Evolutionary conservation across 2,329 filamentous ascomycete species (phyloP), one percentile per base, ranked within the genome.

Genomic region (Aspergillus tamarii): DNA sequence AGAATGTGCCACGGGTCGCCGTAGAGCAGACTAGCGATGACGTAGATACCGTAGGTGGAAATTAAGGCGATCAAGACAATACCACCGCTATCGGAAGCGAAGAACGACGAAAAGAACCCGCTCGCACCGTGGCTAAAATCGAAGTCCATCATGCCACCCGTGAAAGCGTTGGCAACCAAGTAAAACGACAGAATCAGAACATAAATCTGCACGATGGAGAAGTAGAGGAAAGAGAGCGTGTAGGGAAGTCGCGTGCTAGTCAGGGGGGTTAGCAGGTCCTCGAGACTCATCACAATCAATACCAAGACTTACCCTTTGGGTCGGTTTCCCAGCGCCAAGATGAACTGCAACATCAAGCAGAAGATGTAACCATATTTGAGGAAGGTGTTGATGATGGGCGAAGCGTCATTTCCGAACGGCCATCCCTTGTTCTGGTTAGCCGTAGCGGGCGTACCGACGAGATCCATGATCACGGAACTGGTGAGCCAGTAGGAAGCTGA

Each of bases 1-100:
- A 99, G 96, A 94, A 99, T 98, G 87, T 99, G 95, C 95, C 95
- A 99, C 28, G 95, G 95, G 79, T 99, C 95, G 73, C 97, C 85
- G 83, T 99, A 99, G 80, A 99, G 83, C 87, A 99, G 97, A 6
- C 94, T 98, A 12, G 94, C 94, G 63, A 98, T 84, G 76, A 93
- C 98, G 88, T 99, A 97, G 64, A 99, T 88, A 80, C 95, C 95
- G 77, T 97, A 98, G 61, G 96, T 99, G 66, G 95, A 91, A 66
- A 94, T 88, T 70, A 99, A 84, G 14, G 95, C 94, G 69, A 99
- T 90, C 72, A 99, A 88, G 77, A 99, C 97, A 77, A 98, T 94
- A 83, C 94, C 94, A 53, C 92, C 90, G 70, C 88, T 89, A 23
- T 84, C 84, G 2, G 91, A 91, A 14, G 87, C 86, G 80, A 98